phyloP scores from a whole-genome alignment of 164 flowering plant genomes.

The Warburgia ugandensis region DNA sequence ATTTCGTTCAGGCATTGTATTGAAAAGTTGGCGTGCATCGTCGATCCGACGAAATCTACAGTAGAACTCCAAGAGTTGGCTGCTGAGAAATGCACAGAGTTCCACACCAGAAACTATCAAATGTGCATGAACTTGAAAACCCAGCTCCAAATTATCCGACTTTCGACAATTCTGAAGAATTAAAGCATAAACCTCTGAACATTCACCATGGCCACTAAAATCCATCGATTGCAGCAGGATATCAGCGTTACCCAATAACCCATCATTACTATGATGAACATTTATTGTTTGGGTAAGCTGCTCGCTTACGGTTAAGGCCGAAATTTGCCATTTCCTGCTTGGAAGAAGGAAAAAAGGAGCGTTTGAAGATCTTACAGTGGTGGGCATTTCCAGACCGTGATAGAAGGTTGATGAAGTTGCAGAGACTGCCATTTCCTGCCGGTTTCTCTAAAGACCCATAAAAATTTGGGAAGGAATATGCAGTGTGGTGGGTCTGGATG shows the following conservation, averaged over 20 bases:
- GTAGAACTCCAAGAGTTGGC: conserved; percentile 25
- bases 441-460: conserved; percentile 3
- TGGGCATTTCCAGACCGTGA: conserved; percentile 4
- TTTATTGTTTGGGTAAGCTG: conserved; percentile 2
- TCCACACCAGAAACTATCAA: conserved; percentile 24
- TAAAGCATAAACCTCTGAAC: conserved; percentile 15
- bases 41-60: conserved; percentile 14
- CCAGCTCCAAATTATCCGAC: conserved; percentile 11
- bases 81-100: conserved; percentile 21
- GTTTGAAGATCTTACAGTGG: conserved; percentile 5
- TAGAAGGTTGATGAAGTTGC: conserved; percentile 3
- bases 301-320: conserved; percentile 2
- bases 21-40: conserved; percentile 16
- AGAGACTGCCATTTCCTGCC: conserved; percentile 4
- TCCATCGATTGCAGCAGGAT: conserved; percentile 21
- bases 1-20: conserved; percentile 19
- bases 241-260: conserved; percentile 2
- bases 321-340: conserved; percentile 3
- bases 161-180: conserved; percentile 23
- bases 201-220: conserved; percentile 17
- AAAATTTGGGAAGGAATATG: too few relatives aligned
- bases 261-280: neutral
- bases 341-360: neutral
- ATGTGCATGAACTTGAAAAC: conserved; percentile 29
- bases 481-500: too few relatives aligned